These are phyloP conservation scores for Populus hybrid DNA, from an alignment of 441 rosid species.

Conservation along the genomic window DNA sequence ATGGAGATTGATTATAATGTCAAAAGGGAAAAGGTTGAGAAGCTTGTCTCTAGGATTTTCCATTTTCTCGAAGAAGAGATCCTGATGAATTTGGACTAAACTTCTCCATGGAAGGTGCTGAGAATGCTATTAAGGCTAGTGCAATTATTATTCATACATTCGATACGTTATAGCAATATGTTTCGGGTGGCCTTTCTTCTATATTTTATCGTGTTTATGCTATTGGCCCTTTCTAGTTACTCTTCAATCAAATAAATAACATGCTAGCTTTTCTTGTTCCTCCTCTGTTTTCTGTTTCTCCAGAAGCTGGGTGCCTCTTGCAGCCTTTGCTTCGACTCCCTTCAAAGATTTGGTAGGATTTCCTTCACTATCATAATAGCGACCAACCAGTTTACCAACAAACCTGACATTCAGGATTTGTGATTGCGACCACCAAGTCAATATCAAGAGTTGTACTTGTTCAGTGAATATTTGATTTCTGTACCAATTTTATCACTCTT, in stretches of 20 bases:
- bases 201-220: too few species aligned
- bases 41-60: not conserved
- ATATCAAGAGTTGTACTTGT: not conserved
- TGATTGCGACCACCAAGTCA: slow-evolving; percentile 29
- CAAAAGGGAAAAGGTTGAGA: not conserved
- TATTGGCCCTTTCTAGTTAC: too few species aligned
- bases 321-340: slow-evolving; percentile 83
- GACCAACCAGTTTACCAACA: slow-evolving; percentile 82
- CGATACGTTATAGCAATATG: not conserved
- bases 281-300: slow-evolving; percentile 88
- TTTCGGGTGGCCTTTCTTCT: not conserved
- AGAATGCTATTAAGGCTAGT: not conserved
- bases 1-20: not conserved
- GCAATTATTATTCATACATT: too few species aligned
- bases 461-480: not conserved
- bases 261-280: too few species aligned
- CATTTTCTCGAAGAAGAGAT: not conserved
- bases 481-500: not conserved
- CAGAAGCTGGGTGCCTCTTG: slow-evolving; percentile 83
- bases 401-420: slow-evolving; percentile 38
- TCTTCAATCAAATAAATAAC: too few species aligned
- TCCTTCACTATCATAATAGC: slow-evolving; percentile 15
- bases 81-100: not conserved
- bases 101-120: not conserved
- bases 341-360: too few species aligned